Percentiles rank a stretch among this genome's conserved stretches.
These are phyloP conservation scores for Cutaneotrichosporon daszewskae DNA, from an alignment of 1,284 basidiomycete species.

Conservation along the genomic window DNA sequence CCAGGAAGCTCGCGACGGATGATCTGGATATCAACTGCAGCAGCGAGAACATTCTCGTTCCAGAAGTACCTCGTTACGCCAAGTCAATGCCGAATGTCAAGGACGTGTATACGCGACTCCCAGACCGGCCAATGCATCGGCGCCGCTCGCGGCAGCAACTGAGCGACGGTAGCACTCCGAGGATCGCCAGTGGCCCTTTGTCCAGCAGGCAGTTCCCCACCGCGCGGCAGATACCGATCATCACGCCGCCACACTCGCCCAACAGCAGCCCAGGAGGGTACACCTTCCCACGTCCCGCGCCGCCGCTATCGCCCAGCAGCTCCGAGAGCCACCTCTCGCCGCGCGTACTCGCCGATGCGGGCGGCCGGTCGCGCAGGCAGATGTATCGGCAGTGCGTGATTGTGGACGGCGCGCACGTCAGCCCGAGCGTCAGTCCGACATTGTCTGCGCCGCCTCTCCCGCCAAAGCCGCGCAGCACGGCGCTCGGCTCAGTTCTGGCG, in stretches of 20 bases:
- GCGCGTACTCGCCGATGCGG: neutral
- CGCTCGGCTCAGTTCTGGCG: conserved; percentile 5
- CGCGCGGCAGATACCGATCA: too few relatives aligned
- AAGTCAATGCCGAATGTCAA: conserved; percentile 9
- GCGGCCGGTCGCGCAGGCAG: conserved; percentile 3
- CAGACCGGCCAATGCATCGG: neutral
- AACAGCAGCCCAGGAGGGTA: too few relatives aligned
- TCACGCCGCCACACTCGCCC: neutral
- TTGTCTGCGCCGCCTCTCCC: too few relatives aligned
- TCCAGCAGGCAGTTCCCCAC: too few relatives aligned
- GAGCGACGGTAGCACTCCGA: too few relatives aligned
- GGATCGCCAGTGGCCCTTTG: too few relatives aligned
- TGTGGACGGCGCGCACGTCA: conserved; percentile 14
- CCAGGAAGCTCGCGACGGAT: neutral
- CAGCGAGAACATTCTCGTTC: too few relatives aligned
- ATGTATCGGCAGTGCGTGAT: conserved; percentile 15
- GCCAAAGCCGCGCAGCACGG: neutral
- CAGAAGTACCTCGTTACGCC: conserved; percentile 1
- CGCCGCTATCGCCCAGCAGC: neutral
- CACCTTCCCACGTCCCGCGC: too few relatives aligned
- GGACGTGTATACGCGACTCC: conserved; percentile 1
- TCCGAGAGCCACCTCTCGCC: neutral
- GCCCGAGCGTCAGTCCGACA: neutral
- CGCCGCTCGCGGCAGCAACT: neutral
- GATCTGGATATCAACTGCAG: too few relatives aligned